Conservation (phyloP, 768 basidiomycete species). For the Crassisporium funariophilum region DNA sequence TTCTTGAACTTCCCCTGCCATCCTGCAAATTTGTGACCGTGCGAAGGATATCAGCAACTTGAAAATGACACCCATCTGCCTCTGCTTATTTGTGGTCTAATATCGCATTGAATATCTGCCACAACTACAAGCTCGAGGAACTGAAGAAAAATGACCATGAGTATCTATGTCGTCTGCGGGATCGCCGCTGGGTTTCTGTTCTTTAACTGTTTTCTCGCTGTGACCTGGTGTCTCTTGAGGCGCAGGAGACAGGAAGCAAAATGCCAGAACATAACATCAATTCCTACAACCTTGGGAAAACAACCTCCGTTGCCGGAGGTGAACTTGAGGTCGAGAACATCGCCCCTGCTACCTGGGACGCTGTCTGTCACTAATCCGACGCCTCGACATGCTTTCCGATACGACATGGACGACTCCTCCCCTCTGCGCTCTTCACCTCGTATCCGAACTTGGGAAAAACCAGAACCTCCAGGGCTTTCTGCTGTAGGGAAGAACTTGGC, state of each 20-base stretch:
- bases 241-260: slow-evolving; percentile 2
- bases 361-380: no score
- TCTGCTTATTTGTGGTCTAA: no score
- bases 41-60: no score
- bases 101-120: no score
- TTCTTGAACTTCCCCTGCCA: no score
- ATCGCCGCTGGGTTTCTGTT: slow-evolving; percentile 8
- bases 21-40: no score
- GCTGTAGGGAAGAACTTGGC: no score
- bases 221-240: slow-evolving; percentile 11
- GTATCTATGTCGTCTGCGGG: slow-evolving; percentile 9
- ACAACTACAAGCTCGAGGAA: no score
- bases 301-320: background rate
- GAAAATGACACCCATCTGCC: no score
- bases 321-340: slow-evolving; percentile 1
- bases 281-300: background rate
- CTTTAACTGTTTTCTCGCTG: slow-evolving; percentile 6
- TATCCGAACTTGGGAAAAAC: no score
- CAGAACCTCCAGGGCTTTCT: no score
- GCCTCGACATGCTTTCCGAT: background rate
- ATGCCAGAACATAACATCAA: background rate
- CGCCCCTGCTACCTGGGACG: no score
- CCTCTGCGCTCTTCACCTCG: background rate
- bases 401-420: background rate
- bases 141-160: background rate